Percentiles rank a stretch among this genome's conserved stretches.
Conservation (phyloP, 331 rosid species). For the Rhamnella rubrinervis region DNA sequence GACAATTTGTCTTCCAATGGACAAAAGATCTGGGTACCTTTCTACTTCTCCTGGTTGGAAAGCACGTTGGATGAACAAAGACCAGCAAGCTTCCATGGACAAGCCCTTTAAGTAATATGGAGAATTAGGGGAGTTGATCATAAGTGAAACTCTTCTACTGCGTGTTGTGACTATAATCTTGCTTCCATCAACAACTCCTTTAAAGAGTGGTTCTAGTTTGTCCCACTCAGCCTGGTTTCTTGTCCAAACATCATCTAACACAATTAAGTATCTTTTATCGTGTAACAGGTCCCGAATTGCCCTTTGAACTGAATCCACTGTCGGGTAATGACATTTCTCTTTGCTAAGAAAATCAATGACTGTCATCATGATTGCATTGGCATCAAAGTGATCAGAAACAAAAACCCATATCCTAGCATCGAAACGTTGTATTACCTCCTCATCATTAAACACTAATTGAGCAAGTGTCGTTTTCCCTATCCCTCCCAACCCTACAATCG, state of each 20-base stretch:
- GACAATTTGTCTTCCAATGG: constrained; percentile 29
- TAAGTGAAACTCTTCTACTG: constrained; percentile 17
- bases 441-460: constrained; percentile 20
- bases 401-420: constrained; percentile 15
- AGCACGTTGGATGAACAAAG: constrained; percentile 22
- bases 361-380: constrained; percentile 5
- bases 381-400: constrained; percentile 19
- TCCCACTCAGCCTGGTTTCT: constrained; percentile 17
- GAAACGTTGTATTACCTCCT: neutral
- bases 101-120: constrained; percentile 17
- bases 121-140: constrained; percentile 10
- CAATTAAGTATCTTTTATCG: constrained; percentile 15
- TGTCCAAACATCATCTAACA: constrained; percentile 36
- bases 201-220: neutral
- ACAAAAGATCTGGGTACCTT: neutral
- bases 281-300: constrained; percentile 4
- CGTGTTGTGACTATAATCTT: constrained; percentile 27
- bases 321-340: neutral
- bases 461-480: constrained; percentile 29
- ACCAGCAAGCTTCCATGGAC: constrained; percentile 23
- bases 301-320: constrained; percentile 17
- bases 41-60: constrained; percentile 1
- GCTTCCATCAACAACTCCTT: constrained; percentile 22
- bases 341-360: constrained; percentile 3
- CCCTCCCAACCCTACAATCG: constrained; percentile 30